Base-by-base conservation (phyloP, 1,284 basidiomycete genomes). In the Cryptococcus hybrid region DNA sequence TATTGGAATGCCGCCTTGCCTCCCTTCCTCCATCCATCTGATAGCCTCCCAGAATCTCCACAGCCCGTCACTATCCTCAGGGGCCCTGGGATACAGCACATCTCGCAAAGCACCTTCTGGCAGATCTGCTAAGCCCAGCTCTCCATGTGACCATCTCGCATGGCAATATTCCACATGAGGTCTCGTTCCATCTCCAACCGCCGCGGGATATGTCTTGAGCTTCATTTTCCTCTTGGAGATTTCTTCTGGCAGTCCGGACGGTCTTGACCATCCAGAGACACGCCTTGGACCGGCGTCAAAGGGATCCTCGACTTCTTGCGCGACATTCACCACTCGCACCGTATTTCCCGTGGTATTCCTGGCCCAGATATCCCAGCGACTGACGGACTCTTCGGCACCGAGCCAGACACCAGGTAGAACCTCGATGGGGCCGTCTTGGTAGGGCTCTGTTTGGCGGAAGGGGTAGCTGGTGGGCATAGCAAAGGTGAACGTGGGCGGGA, bases 101-200 rank as follows among this genome's bases (percentile, higher is more conserved):
- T 72, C 65, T 11, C 46, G 46, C 47, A 71, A 56, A 7, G 64
- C 67, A 4, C 18, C 52, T 7, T 30, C 30, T 3, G 69, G 69
- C 18, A 63, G 82, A 75, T 47, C 85, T 72, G 93, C 90, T 51
- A 98, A 84, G 66, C 95, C 88, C 56, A 87, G 82, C 78, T 95
- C 90, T 34, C 91, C 92, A 76, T 98, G 95, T 39, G 91, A 93
- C 94, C 94, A 97, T 52, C 85, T 84, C 35, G 97, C 83, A 78
- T 96, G 95, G 75, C 92, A 86, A 75, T 97, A 97, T 72, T 92
- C 86, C 80, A 95, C 84, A 24, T 82, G 82, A 0, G 90, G 89
- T 63, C 89, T 85, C 87, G 49, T 39, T 34, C 18, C n/a, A 3
- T 13, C 7, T 45, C 39, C 45, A 46, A 50, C 57, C 15, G 46